Evolutionary conservation across 2,329 filamentous ascomycete genomes (phyloP), one percentile per base, ranked within the genome.

Genomic region (Pseudovirgaria hyperparasitica): DNA sequence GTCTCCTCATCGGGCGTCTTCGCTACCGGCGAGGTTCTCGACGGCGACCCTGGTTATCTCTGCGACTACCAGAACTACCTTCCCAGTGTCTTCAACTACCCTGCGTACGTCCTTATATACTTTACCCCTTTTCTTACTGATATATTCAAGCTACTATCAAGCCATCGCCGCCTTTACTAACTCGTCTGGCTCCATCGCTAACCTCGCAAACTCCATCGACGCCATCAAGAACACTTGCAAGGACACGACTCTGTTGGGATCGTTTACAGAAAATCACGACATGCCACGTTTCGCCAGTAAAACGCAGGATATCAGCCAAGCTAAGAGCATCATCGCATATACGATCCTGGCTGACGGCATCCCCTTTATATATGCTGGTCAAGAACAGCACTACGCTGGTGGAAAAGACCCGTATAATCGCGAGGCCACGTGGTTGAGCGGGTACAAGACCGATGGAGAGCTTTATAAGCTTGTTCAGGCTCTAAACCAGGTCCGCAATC

Each of bases 221-320:
- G 39, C 39, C 17, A 43, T 52, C 27, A 50, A 50, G 18, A 24
- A 34, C 5, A 41, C 40, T 18, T 60, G 56, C 39, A 42, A 46
- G 18, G 54, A 59, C 28, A 38, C 46, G 4, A 53, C 52, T 1
- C 31, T 52, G 3, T 48, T 58, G 10, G 50, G 50, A 28, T 45
- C 42, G 17, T 58, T 58, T 36, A 40, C 40, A 26, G 55, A 58
- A 30, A 59, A 59, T 33, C 57, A 60, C 33, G 57, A 60, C 34
- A 37, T 52, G 8, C 47, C 54, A 11, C 47, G 57, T 15, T 57
- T 60, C 35, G 43, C 54, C 1, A 41, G 42, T 10, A 32, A 48
- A n/a, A 58, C 48, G 3, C 31, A 44, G 9, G 54, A 58, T 29
- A 33, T 52, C 13, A 32, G 46, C 7, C 45, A 48, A 5, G 53